These are phyloP conservation scores for Cryptosporidium parvum DNA, from an alignment of 169 alveolate species.

Conservation along the genomic window DNA sequence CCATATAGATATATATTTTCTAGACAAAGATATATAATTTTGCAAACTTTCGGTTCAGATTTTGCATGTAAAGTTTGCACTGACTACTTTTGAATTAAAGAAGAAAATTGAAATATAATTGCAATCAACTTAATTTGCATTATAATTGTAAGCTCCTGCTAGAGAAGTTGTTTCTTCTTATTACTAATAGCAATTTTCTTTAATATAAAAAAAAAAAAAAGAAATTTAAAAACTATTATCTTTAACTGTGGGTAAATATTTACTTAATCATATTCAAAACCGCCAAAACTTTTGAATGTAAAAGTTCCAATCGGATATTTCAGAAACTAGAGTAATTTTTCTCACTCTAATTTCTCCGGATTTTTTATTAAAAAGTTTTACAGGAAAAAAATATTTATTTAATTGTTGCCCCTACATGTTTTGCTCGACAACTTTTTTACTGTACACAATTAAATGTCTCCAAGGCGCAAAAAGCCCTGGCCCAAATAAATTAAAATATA, in stretches of 20 bases:
- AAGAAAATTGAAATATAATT: neutral
- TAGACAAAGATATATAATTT: no score
- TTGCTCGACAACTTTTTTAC: slow-evolving; percentile 40
- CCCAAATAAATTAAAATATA: neutral
- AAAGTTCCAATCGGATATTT: neutral
- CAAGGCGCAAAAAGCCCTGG: slow-evolving; percentile 68
- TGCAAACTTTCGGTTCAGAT: neutral
- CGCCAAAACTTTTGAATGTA: neutral
- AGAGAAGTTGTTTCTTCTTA: no score
- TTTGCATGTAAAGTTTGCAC: neutral
- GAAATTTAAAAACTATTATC: neutral
- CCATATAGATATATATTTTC: neutral
- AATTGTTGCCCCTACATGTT: neutral
- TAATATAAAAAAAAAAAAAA: no score
- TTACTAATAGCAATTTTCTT: neutral
- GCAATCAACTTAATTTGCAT: neutral
- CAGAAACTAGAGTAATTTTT: neutral
- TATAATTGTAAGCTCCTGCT: neutral
- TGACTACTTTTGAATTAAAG: neutral
- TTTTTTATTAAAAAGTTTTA: neutral
- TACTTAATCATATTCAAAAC: neutral
- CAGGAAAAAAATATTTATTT: neutral
- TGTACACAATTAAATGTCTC: slow-evolving; percentile 58
- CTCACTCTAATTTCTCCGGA: neutral
- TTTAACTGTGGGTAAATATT: neutral